Percentiles rank a stretch among this genome's conserved stretches.
Evolutionary conservation across 2,329 filamentous ascomycete species (phyloP).

Genomic region (Cercospora sesami): DNA sequence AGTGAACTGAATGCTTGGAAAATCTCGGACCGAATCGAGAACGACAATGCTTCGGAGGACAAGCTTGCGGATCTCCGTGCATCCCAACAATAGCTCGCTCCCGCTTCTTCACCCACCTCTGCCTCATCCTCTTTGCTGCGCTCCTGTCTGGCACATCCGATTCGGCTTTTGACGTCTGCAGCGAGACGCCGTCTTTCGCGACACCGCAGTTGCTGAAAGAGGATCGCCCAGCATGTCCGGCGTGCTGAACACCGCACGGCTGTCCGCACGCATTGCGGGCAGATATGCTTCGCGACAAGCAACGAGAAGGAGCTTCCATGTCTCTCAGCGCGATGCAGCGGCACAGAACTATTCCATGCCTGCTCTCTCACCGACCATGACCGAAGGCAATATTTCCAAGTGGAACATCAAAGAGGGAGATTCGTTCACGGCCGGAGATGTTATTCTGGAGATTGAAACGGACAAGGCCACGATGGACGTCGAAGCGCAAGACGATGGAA

Average conservation of each 20-base stretch:
- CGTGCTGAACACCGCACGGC: constrained; percentile 33
- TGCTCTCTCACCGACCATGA: constrained; percentile 89
- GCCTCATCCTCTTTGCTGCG: constrained; percentile 3
- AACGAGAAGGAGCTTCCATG: constrained; percentile 33
- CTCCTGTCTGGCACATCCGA: not conserved
- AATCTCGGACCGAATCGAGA: constrained; percentile 15
- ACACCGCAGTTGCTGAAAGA: not conserved
- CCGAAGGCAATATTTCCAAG: constrained; percentile 80
- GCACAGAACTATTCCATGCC: constrained; percentile 91
- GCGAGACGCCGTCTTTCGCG: not conserved
- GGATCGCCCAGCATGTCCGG: constrained; percentile 32
- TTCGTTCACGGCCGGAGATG: constrained; percentile 76
- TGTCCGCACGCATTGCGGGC: constrained; percentile 34
- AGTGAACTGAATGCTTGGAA: constrained; percentile 8
- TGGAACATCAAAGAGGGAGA: constrained; percentile 91
- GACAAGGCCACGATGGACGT: constrained; percentile 96
- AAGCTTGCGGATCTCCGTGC: constrained; percentile 9
- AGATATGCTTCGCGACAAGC: constrained; percentile 31
- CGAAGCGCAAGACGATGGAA: constrained; percentile 85
- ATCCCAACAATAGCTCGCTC: constrained; percentile 27
- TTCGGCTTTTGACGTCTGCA: not conserved
- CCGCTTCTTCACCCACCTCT: constrained; percentile 12
- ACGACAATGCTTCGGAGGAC: constrained; percentile 11
- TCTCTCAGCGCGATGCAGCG: constrained; percentile 51
- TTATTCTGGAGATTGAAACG: constrained; percentile 88